Base-by-base conservation (phyloP, 2,329 filamentous ascomycete genomes). In the Neonectria sp. region DNA sequence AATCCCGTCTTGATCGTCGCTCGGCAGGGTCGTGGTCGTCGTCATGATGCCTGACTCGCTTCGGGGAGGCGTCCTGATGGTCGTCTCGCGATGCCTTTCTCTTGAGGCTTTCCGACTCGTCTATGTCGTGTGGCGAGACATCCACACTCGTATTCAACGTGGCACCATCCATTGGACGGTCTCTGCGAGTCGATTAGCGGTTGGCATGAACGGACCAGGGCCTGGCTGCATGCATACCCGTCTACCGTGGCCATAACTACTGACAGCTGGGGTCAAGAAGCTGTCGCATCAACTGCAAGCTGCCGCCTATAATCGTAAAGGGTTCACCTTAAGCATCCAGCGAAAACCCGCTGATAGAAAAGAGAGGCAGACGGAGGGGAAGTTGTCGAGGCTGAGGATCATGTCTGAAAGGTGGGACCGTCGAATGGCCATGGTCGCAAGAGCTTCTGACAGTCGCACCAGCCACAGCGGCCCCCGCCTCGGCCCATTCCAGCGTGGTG, bases 31-130 rank as follows among this genome's bases (percentile, higher is more conserved):
- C 65, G 11, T 59, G 53, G 25, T 71, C 68, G 55, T 73, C 59
- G 43, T 71, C 72, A 46, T 74, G 68, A 17, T 71, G 76, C 51
- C 70, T 73, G 8, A 68, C 67, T 45, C 79, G 75, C 65, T 79
- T 80, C 13, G 71, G 68, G 7, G 73, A 72, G 43, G 62, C 68
- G 11, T 67, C 72, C 21, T 68, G 62, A 29, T 67, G 66, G 17
- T 69, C 68, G n/a, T 70, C 70, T 3, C 63, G 55, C 12, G 76
- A 76, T 8, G 71, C 76, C 51, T 79, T 81, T 63, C 79, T 73
- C 65, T 81, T 82, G 3, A 74, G 64, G 2, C 25, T 29, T 8
- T 73, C 70, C 0, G 65, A 67, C 5, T 75, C 68, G 4, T 24
- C 11, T 11, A 12, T 21, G 49, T 57, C 58, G 24, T 29, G 55